Conservation (phyloP, 2,329 filamentous ascomycete species). For the Cercospora brassicicola region DNA sequence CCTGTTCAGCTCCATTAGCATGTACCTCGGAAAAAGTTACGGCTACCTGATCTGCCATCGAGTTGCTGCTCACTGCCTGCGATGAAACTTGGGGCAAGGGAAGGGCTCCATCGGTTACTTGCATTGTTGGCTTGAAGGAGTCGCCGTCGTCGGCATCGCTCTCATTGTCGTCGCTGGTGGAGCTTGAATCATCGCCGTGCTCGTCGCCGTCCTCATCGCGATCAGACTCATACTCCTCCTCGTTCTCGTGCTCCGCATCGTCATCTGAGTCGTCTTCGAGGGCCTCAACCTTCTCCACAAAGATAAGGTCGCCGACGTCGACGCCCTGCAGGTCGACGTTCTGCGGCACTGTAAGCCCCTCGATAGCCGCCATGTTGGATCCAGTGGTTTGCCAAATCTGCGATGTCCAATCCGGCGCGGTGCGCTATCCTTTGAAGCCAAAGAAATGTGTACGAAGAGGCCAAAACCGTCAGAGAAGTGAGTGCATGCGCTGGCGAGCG, state of each 20-base stretch:
- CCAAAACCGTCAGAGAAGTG: background rate
- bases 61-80: background rate
- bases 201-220: background rate
- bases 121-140: conserved; percentile 13
- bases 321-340: conserved; percentile 17
- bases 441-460: background rate
- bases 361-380: conserved; percentile 22
- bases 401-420: background rate
- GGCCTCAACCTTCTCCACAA: conserved; percentile 17
- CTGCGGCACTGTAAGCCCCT: conserved; percentile 23
- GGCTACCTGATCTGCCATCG: background rate
- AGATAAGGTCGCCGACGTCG: conserved; percentile 26
- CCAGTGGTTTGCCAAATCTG: background rate
- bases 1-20: background rate
- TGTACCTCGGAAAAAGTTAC: background rate
- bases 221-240: conserved; percentile 11
- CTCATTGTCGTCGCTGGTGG: conserved; percentile 14
- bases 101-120: background rate
- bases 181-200: background rate
- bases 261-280: conserved; percentile 17
- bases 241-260: conserved; percentile 12
- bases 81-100: background rate
- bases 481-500: background rate
- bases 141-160: background rate
- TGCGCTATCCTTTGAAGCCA: background rate